Evolutionary conservation across 1,284 basidiomycete species (phyloP), one percentile per base, ranked within the genome.

Genomic region (Golubevia sp.): DNA sequence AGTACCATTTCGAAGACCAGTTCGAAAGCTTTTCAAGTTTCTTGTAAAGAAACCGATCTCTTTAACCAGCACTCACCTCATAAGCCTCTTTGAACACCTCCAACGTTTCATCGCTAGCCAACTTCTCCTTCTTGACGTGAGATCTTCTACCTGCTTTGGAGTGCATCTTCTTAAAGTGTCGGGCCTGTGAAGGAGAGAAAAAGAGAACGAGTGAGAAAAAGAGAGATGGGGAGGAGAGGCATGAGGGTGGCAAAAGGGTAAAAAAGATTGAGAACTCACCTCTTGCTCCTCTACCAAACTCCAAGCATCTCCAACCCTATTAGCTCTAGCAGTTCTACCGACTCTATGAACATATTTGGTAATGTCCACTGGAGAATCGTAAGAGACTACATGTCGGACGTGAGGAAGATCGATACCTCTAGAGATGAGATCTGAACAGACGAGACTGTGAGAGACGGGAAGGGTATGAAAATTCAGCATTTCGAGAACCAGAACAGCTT

Each of bases 281-380:
- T 97, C 95, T 84, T 97, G 95, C 79, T 93, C 92, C 85, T 99
- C 96, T 2, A 98, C 92, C 67, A 99, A 85, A 2, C 91, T 92
- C 94, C 94, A 99, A 0, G 94, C 94, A 67, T 91, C 89, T 2
- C 96, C 96, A 13, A 85, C 85, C 53, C 91, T 87, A 1, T 94
- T 94, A 1, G 96, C 96, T 64, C 96, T 89, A 2, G 96, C 96
- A 0, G 96, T 98, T 49, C 96, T 88, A 20, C 96, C 96, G 0
- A 94, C 94, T 55, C 96, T 90, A 84, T 99, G 96, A 20, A 99
- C 92, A 79, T 99, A 98, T 84, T 98, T 98, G 56, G 93, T 89
- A 88, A 97, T 92, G 79, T 98, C 96, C n/a, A 97, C 88, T 0
- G 96, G 95, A 2, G 90, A 90, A 84, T 98, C 96, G 84, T 98